Evolutionary conservation across 2,329 filamentous ascomycete genomes (phyloP).

Genomic region (Fusarium sterilihyphosum): DNA sequence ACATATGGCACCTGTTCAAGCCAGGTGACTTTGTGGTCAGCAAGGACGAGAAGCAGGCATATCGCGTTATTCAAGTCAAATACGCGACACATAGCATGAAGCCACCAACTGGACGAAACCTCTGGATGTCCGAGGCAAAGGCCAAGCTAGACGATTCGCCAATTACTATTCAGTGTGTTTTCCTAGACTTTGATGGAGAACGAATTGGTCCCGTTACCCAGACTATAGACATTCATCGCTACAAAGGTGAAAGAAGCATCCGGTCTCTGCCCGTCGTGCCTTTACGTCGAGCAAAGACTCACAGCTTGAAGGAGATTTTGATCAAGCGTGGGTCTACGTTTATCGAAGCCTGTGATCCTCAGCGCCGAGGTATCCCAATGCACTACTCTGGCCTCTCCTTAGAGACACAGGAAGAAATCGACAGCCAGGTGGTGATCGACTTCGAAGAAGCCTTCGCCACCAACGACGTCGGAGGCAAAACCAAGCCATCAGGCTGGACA

Average conservation of each 20-base stretch:
- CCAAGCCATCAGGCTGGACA: background rate
- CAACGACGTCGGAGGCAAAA: background rate
- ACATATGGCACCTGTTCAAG: background rate
- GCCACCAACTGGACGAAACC: rapidly evolving
- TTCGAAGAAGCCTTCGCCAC: background rate
- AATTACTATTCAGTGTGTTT: background rate
- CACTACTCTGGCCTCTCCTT: background rate
- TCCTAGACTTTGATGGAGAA: background rate
- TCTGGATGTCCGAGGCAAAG: background rate
- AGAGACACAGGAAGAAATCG: background rate
- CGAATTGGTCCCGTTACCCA: background rate
- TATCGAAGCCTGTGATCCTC: background rate
- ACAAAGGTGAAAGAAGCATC: background rate
- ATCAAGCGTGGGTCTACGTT: background rate
- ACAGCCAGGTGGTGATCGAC: background rate
- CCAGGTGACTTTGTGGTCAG: background rate
- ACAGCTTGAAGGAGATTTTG: background rate
- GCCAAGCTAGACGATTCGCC: background rate
- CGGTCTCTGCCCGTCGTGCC: background rate
- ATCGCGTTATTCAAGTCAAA: background rate
- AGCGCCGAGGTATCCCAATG: background rate
- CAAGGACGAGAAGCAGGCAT: background rate
- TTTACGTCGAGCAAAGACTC: rapidly evolving
- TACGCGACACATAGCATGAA: background rate
- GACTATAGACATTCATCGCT: background rate